Evolutionary conservation across 2,329 filamentous ascomycete genomes (phyloP), one percentile per base, ranked within the genome.

Genomic region (Fusarium sp.): DNA sequence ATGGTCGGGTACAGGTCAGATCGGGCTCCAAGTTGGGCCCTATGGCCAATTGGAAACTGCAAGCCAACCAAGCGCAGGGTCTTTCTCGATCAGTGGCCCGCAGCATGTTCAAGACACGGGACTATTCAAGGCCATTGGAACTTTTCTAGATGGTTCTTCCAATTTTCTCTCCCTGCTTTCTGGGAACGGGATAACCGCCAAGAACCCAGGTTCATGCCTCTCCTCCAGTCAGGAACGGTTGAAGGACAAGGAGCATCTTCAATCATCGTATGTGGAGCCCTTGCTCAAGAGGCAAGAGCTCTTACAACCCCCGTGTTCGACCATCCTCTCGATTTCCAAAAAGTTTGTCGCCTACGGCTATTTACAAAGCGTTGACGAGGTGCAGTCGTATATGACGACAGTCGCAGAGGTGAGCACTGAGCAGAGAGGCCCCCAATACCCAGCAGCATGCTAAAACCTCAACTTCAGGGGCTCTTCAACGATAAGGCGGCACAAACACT

Each of bases 371-470:
- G 16, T 52, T 14, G 27, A 29, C 0, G 48, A 52, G 24, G 48
- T 2, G 10, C 48, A 52, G 48, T 52, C 2, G 3, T 52, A n/a
- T 6, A 52, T 52, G 48, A 52, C 0, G 1, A 2, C 48, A 1
- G 18, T 52, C 10, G 48, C 48, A 52, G 48, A 52, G 48, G 48
- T 52, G 48, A 52, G 48, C 10, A n/a, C n/a, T n/a, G n/a, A n/a
- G n/a, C n/a, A n/a, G n/a, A n/a, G n/a, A n/a, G 24, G 24, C 48
- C 48, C 16, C 24, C 48, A 13, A 50, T 6, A 18, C 8, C 16
- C 9, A 11, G 24, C 45, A 18, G 0, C 5, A 14, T 29, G 2
- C 45, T 50, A 29, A 50, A 1, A 5, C 2, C 1, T 4, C 24
- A 18, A 50, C 16, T 11, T 3, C 3, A 50, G 45, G 45, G 2